Percentiles rank a stretch among this genome's conserved stretches.
These are phyloP conservation scores for Chlorokybus atmophyticus DNA, from an alignment of 139 green algal genomes.

Conservation along the genomic window DNA sequence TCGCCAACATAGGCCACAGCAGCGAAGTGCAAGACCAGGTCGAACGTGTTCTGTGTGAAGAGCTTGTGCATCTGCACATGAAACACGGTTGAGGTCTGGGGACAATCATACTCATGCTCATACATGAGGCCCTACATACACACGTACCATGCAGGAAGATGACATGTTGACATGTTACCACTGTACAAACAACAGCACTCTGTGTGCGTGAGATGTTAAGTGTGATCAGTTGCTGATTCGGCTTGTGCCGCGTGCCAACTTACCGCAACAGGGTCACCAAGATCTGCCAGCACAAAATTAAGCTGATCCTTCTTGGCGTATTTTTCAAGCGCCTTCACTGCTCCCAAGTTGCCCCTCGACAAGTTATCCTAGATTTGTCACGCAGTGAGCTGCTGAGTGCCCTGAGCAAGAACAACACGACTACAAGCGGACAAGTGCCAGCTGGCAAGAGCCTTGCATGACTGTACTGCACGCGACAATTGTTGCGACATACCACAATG, in stretches of 20 bases:
- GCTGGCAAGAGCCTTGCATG: too few relatives aligned
- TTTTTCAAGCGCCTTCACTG: conserved; percentile 30
- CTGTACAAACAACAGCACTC: too few relatives aligned
- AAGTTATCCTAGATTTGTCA: conserved; percentile 43
- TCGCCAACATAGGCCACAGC: conserved; percentile 57
- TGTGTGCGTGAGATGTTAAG: too few relatives aligned
- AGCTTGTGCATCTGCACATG: conserved; percentile 19
- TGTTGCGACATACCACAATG: conserved; percentile 23
- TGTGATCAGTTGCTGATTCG: too few relatives aligned
- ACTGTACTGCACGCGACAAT: too few relatives aligned
- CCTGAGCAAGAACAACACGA: too few relatives aligned
- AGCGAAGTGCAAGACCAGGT: conserved; percentile 65
- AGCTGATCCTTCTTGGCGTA: conserved; percentile 7
- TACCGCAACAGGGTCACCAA: conserved; percentile 35
- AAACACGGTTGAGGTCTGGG: too few relatives aligned
- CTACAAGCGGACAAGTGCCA: too few relatives aligned
- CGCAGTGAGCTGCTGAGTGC: too few relatives aligned
- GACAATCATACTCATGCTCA: neutral
- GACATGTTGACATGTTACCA: too few relatives aligned
- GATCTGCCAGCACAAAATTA: conserved; percentile 38
- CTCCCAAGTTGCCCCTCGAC: conserved; percentile 48
- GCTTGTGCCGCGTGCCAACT: too few relatives aligned
- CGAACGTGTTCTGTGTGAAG: conserved; percentile 17
- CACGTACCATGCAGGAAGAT: too few relatives aligned
- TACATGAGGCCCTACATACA: neutral